Evolutionary conservation across 192 early-diverging fungal species (phyloP).

Genomic region (Entrophospora sp.): DNA sequence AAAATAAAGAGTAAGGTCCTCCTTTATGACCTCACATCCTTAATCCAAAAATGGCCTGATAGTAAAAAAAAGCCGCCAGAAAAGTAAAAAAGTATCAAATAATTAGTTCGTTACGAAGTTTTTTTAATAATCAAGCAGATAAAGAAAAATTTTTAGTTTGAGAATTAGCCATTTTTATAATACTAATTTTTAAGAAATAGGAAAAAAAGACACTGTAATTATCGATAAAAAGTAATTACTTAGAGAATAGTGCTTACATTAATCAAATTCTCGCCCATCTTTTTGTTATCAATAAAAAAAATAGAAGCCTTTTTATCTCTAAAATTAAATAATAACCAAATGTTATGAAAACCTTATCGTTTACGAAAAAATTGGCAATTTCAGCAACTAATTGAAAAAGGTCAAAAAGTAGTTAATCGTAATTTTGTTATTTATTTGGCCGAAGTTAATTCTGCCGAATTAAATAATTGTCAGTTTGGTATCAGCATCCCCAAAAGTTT

Average conservation of each 20-base stretch:
- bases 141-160: neutral
- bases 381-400: neutral
- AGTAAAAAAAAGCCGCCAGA: neutral
- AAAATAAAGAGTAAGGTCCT: neutral
- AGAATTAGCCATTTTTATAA: neutral
- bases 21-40: neutral
- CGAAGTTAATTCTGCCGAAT: no score
- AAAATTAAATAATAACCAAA: no score
- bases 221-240: no score
- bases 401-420: slow-evolving; percentile 1
- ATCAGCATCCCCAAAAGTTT: neutral
- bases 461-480: neutral
- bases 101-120: neutral
- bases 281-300: no score
- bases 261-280: no score
- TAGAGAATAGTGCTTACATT: no score
- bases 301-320: no score
- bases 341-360: slow-evolving; percentile 9
- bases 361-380: slow-evolving; percentile 6
- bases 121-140: neutral
- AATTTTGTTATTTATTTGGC: neutral
- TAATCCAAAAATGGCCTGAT: neutral
- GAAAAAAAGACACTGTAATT: no score
- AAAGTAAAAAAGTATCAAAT: neutral
- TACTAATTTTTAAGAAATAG: no score